A percentile compares a stretch with the other conserved stretches of the same genome.
Evolutionary conservation across 1,284 basidiomycete genomes (phyloP).

Genomic region (Papiliotrema nemorosa): DNA sequence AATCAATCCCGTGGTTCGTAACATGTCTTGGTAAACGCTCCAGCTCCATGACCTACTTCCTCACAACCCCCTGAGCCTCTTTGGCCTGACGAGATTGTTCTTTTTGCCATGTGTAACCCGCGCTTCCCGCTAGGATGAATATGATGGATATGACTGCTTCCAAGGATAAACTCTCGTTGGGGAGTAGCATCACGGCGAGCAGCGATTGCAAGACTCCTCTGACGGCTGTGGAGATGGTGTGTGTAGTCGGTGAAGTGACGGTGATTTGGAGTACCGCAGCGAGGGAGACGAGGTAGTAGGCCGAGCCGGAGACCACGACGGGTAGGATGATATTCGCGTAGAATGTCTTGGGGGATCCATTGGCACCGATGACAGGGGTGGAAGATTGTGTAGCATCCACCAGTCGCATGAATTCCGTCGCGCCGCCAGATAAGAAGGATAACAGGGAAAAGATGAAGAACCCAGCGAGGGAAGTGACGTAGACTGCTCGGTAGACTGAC

Average conservation of each 20-base stretch:
- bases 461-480: slow-evolving; percentile 2
- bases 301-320: slow-evolving; percentile 1
- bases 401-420: neutral
- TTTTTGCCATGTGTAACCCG: neutral
- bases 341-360: neutral
- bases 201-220: neutral
- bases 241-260: slow-evolving; percentile 1
- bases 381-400: neutral
- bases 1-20: no score
- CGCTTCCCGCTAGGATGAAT: slow-evolving; percentile 2
- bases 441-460: neutral
- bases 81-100: neutral
- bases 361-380: neutral
- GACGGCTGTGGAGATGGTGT: slow-evolving; percentile 2
- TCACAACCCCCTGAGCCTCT: neutral
- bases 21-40: no score
- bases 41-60: no score
- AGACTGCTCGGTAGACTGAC: neutral
- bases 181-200: neutral
- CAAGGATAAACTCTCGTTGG: neutral
- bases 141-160: neutral
- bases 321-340: neutral
- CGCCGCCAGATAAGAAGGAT: neutral
- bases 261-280: slow-evolving; percentile 3
- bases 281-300: slow-evolving; percentile 5